Conservation (phyloP, 768 basidiomycete genomes). For the Leucocoprinus sp. region DNA sequence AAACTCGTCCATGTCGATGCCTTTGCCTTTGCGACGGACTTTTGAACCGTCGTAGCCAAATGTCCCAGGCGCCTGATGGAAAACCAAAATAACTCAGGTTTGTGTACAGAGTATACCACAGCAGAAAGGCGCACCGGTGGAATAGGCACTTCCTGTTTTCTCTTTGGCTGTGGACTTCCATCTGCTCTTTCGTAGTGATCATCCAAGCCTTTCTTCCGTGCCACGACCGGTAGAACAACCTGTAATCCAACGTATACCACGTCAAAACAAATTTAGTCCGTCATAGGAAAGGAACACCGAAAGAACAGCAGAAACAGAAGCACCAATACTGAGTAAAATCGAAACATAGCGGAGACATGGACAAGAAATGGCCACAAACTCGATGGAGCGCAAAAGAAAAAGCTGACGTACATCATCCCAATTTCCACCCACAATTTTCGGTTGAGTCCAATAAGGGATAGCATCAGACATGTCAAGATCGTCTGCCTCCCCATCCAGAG, state of each 20-base stretch:
- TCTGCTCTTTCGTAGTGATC: constrained; percentile 60
- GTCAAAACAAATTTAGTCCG: neutral
- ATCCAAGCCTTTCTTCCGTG: constrained; percentile 73
- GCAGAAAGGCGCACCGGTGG: constrained; percentile 46
- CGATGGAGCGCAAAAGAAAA: constrained; percentile 6
- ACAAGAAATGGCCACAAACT: constrained; percentile 5
- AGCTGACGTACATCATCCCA: constrained; percentile 69
- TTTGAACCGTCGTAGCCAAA: constrained; percentile 75
- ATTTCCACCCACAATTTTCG: constrained; percentile 56
- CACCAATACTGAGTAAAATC: neutral
- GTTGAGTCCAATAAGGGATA: constrained; percentile 79
- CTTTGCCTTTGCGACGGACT: constrained; percentile 43
- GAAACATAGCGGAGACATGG: neutral
- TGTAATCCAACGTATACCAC: constrained; percentile 18
- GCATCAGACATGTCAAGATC: constrained; percentile 61
- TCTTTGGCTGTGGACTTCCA: constrained; percentile 55
- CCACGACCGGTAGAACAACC: constrained; percentile 82
- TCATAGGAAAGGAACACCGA: constrained; percentile 8
- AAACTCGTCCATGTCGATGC: constrained; percentile 62
- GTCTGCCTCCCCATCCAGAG: constrained; percentile 36
- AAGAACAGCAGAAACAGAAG: neutral
- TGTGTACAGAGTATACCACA: constrained; percentile 1
- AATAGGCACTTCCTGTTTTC: constrained; percentile 25
- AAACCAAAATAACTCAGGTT: constrained; percentile 2
- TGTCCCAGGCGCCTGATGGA: constrained; percentile 70